Evolutionary conservation across 2,329 filamentous ascomycete species (phyloP).

Genomic region (Cryphonectria radicalis): DNA sequence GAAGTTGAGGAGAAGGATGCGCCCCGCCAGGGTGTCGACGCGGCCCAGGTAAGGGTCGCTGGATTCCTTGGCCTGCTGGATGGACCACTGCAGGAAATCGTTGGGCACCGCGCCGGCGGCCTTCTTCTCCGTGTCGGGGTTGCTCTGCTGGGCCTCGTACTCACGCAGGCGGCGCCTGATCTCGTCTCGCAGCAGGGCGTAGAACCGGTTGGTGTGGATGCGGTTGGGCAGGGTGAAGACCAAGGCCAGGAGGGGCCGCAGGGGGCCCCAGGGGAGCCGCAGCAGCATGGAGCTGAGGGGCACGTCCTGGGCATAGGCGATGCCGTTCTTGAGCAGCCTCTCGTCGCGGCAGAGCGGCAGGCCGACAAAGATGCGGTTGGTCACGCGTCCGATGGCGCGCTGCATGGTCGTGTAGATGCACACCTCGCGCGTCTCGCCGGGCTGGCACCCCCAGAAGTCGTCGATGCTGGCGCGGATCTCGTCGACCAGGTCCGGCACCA

Average conservation of each 20-base stretch:
- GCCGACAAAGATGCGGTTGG: conserved; percentile 40
- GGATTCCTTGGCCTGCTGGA: conserved; percentile 24
- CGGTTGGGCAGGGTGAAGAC: conserved; percentile 32
- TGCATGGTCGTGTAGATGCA: conserved; percentile 41
- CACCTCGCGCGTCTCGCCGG: conserved; percentile 39
- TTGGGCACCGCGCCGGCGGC: conserved; percentile 18
- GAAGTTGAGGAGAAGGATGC: conserved; percentile 34
- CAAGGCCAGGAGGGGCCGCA: conserved; percentile 31
- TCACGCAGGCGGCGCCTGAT: conserved; percentile 31
- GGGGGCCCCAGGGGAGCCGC: conserved; percentile 25
- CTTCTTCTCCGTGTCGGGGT: conserved; percentile 25
- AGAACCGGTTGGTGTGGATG: conserved; percentile 30
- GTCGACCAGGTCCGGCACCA: conserved; percentile 39
- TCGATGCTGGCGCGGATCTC: conserved; percentile 37
- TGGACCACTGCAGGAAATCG: conserved; percentile 31
- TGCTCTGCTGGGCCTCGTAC: conserved; percentile 25
- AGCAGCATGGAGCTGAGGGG: conserved; percentile 31
- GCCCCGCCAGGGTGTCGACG: conserved; percentile 19
- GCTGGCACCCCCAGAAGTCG: conserved; percentile 38
- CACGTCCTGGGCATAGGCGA: conserved; percentile 25
- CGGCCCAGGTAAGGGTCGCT: conserved; percentile 17
- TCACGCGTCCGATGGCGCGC: conserved; percentile 37
- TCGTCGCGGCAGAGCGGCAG: conserved; percentile 36
- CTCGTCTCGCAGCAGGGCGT: conserved; percentile 28
- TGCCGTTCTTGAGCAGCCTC: conserved; percentile 18